Conservation (phyloP, 768 basidiomycete species). For the Paxillus rubicundulus region DNA sequence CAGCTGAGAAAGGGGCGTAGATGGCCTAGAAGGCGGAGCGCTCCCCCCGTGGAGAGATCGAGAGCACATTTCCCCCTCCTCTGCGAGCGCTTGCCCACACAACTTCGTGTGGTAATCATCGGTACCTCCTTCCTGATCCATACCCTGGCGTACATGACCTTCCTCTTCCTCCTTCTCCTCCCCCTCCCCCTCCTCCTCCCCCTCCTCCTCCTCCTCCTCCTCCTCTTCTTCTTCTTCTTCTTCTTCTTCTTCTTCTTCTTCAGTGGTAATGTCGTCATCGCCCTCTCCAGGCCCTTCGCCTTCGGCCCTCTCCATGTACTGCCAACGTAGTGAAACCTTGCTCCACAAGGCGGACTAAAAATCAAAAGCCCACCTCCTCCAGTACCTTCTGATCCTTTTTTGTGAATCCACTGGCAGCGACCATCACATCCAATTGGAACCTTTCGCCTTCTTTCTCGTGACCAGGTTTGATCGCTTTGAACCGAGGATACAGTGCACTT, state of each 20-base stretch:
- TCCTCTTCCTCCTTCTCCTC: constrained; percentile 33
- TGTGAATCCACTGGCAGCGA: constrained; percentile 92
- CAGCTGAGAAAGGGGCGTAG: constrained; percentile 38
- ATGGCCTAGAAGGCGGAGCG: constrained; percentile 23
- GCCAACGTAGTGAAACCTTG: constrained; percentile 20
- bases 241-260: constrained; percentile 38
- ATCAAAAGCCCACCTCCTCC: constrained; percentile 65
- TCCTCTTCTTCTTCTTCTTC: constrained; percentile 33
- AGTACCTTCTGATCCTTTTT: constrained; percentile 77
- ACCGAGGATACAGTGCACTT: constrained; percentile 83
- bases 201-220: constrained; percentile 34
- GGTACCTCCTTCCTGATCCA: constrained; percentile 5
- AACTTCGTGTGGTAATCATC: constrained; percentile 9
- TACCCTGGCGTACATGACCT: constrained; percentile 11
- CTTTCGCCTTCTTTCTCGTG: constrained; percentile 41
- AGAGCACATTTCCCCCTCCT: not conserved
- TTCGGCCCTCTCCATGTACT: constrained; percentile 68
- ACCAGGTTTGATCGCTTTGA: constrained; percentile 45
- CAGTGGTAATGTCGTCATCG: constrained; percentile 27
- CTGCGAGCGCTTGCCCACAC: constrained; percentile 8
- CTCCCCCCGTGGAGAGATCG: constrained; percentile 8
- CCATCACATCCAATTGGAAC: constrained; percentile 84
- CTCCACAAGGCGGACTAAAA: constrained; percentile 18
- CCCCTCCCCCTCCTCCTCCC: constrained; percentile 30
- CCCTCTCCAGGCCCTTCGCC: constrained; percentile 34